Evolutionary conservation across 352 stramenopile species (phyloP).

Genomic region (Globisporangium lucens): DNA sequence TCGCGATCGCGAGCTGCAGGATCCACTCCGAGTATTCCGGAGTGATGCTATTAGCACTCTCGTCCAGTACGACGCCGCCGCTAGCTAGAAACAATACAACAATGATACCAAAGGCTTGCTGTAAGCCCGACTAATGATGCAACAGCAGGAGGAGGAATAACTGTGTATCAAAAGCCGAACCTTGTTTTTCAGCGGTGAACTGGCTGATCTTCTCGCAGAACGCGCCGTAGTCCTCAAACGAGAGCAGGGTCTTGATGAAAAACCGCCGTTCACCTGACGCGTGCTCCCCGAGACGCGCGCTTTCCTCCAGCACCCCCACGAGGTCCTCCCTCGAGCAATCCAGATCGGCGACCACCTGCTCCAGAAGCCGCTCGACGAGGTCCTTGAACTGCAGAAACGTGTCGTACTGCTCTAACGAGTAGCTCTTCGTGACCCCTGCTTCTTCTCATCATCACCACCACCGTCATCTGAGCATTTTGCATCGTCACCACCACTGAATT

Average conservation of each 20-base stretch:
- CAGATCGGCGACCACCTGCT: constrained; percentile 53
- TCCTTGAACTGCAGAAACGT: constrained; percentile 76
- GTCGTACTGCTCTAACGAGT: constrained; percentile 59
- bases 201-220: constrained; percentile 59
- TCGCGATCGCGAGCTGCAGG: constrained; percentile 62
- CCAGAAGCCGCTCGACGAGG: constrained; percentile 57
- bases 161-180: constrained; percentile 7
- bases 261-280: constrained; percentile 47
- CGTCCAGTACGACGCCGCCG: constrained; percentile 1
- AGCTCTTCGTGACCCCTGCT: constrained; percentile 22
- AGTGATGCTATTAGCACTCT: neutral
- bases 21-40: constrained; percentile 53
- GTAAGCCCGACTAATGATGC: no score
- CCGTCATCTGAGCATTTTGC: neutral
- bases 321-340: constrained; percentile 61
- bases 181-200: constrained; percentile 46
- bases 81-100: constrained; percentile 1
- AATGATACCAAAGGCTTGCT: neutral
- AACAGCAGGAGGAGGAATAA: neutral
- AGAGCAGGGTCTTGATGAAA: constrained; percentile 69
- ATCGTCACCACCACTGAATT: no score
- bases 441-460: constrained; percentile 11
- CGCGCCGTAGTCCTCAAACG: constrained; percentile 62
- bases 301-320: constrained; percentile 44
- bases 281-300: constrained; percentile 26